phyloP scores from a whole-genome alignment of 805 yeast genomes.

The Metschnikowia aberdeeniae region DNA sequence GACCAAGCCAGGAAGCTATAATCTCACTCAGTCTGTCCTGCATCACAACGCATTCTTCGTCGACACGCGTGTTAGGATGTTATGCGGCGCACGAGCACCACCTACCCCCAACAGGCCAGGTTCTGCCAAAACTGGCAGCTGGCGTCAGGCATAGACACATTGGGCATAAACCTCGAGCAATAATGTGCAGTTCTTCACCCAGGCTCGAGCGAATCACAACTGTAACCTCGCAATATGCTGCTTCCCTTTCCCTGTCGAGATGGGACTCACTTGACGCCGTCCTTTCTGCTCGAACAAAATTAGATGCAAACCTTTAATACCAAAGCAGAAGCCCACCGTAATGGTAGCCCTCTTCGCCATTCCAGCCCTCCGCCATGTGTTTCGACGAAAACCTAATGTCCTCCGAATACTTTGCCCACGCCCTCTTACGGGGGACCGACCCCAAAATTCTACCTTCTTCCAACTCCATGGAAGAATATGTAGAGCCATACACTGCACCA shows the following conservation, averaged over 20 bases:
- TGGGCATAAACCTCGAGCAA: not conserved
- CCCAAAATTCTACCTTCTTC: constrained; percentile 3
- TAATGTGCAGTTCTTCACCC: constrained; percentile 1
- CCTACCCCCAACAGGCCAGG: not conserved
- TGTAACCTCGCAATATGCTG: constrained; percentile 2
- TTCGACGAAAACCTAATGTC: constrained; percentile 4
- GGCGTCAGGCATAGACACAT: not conserved
- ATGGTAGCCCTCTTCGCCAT: not conserved
- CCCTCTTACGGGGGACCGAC: not conserved
- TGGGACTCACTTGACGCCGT: not conserved
- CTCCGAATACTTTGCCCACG: constrained; percentile 2
- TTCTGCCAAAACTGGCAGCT: not conserved
- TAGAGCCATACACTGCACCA: constrained; percentile 1
- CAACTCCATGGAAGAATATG: not conserved
- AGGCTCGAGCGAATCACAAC: not conserved
- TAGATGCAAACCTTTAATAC: constrained; percentile 2
- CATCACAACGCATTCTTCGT: too few relatives aligned
- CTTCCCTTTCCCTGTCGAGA: not conserved
- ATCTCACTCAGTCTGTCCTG: too few relatives aligned
- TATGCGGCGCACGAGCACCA: not conserved
- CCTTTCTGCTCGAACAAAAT: constrained; percentile 4
- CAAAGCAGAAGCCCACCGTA: constrained; percentile 1
- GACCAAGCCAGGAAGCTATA: too few relatives aligned
- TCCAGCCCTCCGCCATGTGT: constrained; percentile 4
- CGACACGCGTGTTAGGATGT: not conserved